Base-by-base conservation (phyloP, 2,329 filamentous ascomycete genomes). In the Colletotrichum truncatum region DNA sequence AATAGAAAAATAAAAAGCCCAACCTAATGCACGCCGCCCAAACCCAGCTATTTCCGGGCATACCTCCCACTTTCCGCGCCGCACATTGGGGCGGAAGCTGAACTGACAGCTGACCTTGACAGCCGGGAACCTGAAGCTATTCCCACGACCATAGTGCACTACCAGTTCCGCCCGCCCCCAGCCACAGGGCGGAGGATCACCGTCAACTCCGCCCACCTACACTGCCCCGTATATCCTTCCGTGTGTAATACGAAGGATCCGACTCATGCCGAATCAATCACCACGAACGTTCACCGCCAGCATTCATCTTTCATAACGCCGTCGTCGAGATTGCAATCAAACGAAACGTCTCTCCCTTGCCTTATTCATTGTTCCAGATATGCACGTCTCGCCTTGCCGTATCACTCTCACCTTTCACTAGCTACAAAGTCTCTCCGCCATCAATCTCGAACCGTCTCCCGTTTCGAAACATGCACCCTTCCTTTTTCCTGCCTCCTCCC, bases 381-480 rank as follows among this genome's bases (percentile, higher is more conserved):
- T n/a, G n/a, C n/a, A n/a, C n/a, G n/a, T n/a, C n/a, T n/a, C n/a
- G n/a, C n/a, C n/a, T n/a, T n/a, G n/a, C n/a, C n/a, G n/a, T n/a
- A n/a, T n/a, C n/a, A n/a, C n/a, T n/a, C n/a, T n/a, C n/a, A n/a
- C n/a, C n/a, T n/a, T n/a, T n/a, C n/a, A n/a, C 14, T n/a, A n/a
- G 11, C 14, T 30, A n/a, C 32, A n/a, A 32, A 53, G 30, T 25
- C 26, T 26, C 8, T 21, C 26, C 41, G 7, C 23, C 36, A 3
- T 14, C 21, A 39, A 39, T 53, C 32, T 51, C 46, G 26, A 30
- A 34, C 18, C n/a, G 32, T 48, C 28, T 36, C 38, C 45, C 18
- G 62, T 55, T 65, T 65, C 41, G 49, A 65, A 65, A 48, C 41
- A 65, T 49, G 57, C 62, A 6, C 9, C 49, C 36, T 55, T 36